Evolutionary conservation across 2,329 filamentous ascomycete genomes (phyloP), one percentile per base, ranked within the genome.

Genomic region (Claviceps sp.): DNA sequence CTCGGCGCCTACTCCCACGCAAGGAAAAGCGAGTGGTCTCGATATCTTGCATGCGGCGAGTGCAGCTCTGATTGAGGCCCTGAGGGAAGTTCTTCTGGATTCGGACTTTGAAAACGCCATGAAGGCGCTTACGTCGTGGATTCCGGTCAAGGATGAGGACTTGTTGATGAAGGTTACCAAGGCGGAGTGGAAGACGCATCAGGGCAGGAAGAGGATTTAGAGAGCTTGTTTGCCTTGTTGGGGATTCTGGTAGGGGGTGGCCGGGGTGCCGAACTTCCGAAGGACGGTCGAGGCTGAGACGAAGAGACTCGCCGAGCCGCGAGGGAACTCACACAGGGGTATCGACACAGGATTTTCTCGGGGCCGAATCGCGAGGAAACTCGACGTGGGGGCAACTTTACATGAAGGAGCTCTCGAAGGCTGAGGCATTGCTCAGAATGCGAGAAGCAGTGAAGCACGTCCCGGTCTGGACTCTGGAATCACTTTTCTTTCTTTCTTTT

Each of bases 91-190:
- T 50, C 75, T 98, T 37, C 73, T 96, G 5, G 89, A 94, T 61
- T 89, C 87, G 17, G 93, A 98, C 65, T 98, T 97, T 67, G 93
- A 98, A 66, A 95, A 94, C 62, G 87, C 87, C 47, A 98, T 98
- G 93, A 97, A 96, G 71, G 86, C 90, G 7, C 74, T 98, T 56
- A 97, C 93, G 34, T 89, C 86, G 52, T 95, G 88, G 82, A 85
- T 97, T 45, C 89, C 91, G 19, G 85, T 98, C 65, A 89, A 89
- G 68, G 91, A 98, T 61, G 89, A 95, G 63, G 89, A 97, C 65
- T 70, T 95, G 53, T 76, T 98, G 61, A 95, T 98, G 88, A 84
- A 84, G 61, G 88, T 96, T 54, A 83, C 89, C 26, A 84, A 84
- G 63, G 82, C 87, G 14, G 91, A 97, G 70, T 96, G 87, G 80